Base-by-base conservation (phyloP, 129 eudicot genomes). In the Chrysanthemum makinoi region DNA sequence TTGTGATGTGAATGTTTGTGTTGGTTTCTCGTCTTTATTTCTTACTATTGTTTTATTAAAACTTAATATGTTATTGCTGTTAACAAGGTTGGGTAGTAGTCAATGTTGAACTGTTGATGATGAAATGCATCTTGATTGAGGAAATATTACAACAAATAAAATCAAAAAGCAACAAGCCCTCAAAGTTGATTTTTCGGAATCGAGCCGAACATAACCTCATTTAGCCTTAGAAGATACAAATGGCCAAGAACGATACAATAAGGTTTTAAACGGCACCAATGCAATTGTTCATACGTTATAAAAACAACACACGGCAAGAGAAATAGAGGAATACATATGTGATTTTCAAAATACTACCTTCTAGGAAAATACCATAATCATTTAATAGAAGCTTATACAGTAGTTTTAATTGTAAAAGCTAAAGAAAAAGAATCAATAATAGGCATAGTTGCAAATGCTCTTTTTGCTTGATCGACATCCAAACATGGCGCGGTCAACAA, bases 301-400 rank as follows among this genome's bases (percentile, higher is more conserved):
- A 61, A 24, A 61, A 26, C 19, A 35, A 14, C 5, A 60, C 30
- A 61, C 16, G 56, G 10, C 57, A 58, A 20, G 30, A 58, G 24
- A 69, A 70, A 39, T 18, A 56, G 10, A 68, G 49, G 20, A 44
- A 39, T 4, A 72, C 4, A 72, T 58, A 44, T 71, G 59, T 22
- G n/a, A 24, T 28, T 54, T 13, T 46, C 11, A 20, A 58, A 7
- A 58, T 57, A 57, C 44, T 58, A 44, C 55, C 66, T 13, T 20
- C 55, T 57, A 20, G 16, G 75, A 16, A 20, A 58, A 14, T 43
- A 39, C 68, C 76, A 72, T 59, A 59, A 72, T 59, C 56, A 28
- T 56, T 71, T 39, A 18, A 57, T 22, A 70, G 35, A 54, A 57
- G 55, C 55, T 58, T 48, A 22, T 59, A 62, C 24, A 53, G 28